A percentile compares a stretch with the other conserved stretches of the same genome.
phyloP scores from a whole-genome alignment of 1,284 basidiomycete species.

The Trametes pubescens region DNA sequence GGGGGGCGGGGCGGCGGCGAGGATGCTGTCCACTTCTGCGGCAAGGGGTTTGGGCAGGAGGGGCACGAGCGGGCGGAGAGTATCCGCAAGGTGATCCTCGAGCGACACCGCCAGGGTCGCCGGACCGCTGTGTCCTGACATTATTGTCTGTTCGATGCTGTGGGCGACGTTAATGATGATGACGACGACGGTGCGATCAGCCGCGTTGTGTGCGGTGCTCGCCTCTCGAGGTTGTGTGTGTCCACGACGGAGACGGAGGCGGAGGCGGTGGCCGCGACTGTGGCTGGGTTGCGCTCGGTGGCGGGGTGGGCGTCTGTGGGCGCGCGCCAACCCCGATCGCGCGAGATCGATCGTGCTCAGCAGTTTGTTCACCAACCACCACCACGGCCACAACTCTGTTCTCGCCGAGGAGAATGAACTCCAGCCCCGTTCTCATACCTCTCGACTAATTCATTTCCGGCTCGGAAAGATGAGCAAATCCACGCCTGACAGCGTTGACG shows the following conservation, averaged over 20 bases:
- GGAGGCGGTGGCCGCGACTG: neutral
- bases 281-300: neutral
- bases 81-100: conserved; percentile 65
- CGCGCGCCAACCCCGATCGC: neutral
- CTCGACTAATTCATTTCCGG: conserved; percentile 9
- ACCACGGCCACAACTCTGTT: neutral
- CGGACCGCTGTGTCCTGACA: neutral
- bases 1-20: conserved; percentile 25
- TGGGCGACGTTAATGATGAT: conserved; percentile 1
- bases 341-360: neutral
- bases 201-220: neutral
- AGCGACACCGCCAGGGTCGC: conserved; percentile 65
- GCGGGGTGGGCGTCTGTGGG: conserved; percentile 5
- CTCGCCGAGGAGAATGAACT: neutral
- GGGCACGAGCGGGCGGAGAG: conserved; percentile 53
- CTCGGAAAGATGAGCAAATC: neutral
- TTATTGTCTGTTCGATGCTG: neutral
- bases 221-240: neutral
- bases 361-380: neutral
- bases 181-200: neutral
- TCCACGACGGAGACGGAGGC: neutral
- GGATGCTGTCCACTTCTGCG: conserved; percentile 45
- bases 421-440: neutral
- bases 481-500: neutral
- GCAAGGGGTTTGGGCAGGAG: conserved; percentile 57